Conservation (phyloP, 768 basidiomycete species). For the Fibroporia radiculosa region DNA sequence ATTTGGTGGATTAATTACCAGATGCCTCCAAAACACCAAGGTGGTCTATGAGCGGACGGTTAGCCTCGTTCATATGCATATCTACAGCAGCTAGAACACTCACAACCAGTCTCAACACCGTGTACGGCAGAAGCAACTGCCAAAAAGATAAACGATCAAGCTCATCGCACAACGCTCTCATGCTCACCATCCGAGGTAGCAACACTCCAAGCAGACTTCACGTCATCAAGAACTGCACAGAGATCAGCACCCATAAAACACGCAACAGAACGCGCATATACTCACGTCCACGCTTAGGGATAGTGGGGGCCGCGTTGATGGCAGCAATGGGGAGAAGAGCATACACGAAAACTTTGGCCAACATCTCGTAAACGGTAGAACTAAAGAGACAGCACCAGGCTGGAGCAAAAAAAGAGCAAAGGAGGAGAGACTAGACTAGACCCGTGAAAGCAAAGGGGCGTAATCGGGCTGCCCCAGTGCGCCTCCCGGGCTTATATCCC, state of each 20-base stretch:
- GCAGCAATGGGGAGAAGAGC: slow-evolving; percentile 9
- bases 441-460: slow-evolving; percentile 10
- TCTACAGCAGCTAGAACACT: no score
- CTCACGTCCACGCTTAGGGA: slow-evolving; percentile 7
- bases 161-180: background rate
- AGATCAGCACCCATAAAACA: background rate
- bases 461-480: background rate
- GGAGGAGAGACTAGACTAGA: slow-evolving; percentile 6
- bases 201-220: slow-evolving; percentile 5
- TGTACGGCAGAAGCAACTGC: slow-evolving; percentile 3
- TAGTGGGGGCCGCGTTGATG: slow-evolving; percentile 11
- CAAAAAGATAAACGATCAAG: background rate
- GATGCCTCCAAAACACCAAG: background rate
- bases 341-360: slow-evolving; percentile 9
- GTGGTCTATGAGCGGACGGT: no score
- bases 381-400: slow-evolving; percentile 17
- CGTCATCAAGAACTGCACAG: slow-evolving; percentile 8
- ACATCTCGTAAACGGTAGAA: slow-evolving; percentile 8
- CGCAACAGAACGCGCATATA: background rate
- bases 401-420: slow-evolving; percentile 8
- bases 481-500: background rate
- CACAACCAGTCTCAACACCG: slow-evolving; percentile 1
- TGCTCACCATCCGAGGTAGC: slow-evolving; percentile 9
- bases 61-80: no score
- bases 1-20: background rate